Evolutionary conservation across 1,139 yeast species (phyloP), one percentile per base, ranked within the genome.

Genomic region (Scheffersomyces segobiensis): DNA sequence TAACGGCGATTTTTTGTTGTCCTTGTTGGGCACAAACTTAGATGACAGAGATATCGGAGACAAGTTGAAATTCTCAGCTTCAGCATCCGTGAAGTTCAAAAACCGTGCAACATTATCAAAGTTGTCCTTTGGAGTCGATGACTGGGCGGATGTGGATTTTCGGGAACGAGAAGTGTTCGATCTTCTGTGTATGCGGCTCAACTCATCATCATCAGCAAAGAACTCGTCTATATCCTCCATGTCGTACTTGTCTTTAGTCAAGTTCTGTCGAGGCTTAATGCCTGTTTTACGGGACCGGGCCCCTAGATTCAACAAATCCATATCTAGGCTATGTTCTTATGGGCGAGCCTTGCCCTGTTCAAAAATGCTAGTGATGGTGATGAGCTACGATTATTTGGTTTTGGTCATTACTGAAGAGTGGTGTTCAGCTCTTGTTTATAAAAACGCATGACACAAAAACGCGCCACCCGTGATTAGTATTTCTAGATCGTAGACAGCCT

Each of bases 141-240:
- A 32, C 21, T 57, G 57, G 17, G 53, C 47, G n/a, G 47, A 52
- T 3, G 26, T 19, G 3, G 46, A 48, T 32, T 22, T 53, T 19
- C 20, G 55, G 10, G 50, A 21, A 21, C 22, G 50, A 17, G 50
- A 48, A 17, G 50, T 48, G 24, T 48, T 48, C 42, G 42, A 32
- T 32, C 42, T 32, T 32, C 17, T 32, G 32, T 24, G 32, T 24
- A 24, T 24, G 3, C 42, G 42, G 17, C 42, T 32, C 42, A 32
- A 12, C 17, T 74, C 81, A 24, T 84, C 87, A 50, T 81, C 81
- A 64, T 75, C 80, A 21, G 69, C 71, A 59, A 91, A 91, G 74
- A 89, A 92, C 57, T 87, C 96, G 64, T 89, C 90, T 50, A 91
- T 73, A 65, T 88, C 90, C 68, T 92, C 97, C 88, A 91, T 85